Percentiles rank a stretch among this genome's conserved stretches.
Evolutionary conservation across 2,329 filamentous ascomycete genomes (phyloP).

Genomic region (Pseudocercospora fuligena): DNA sequence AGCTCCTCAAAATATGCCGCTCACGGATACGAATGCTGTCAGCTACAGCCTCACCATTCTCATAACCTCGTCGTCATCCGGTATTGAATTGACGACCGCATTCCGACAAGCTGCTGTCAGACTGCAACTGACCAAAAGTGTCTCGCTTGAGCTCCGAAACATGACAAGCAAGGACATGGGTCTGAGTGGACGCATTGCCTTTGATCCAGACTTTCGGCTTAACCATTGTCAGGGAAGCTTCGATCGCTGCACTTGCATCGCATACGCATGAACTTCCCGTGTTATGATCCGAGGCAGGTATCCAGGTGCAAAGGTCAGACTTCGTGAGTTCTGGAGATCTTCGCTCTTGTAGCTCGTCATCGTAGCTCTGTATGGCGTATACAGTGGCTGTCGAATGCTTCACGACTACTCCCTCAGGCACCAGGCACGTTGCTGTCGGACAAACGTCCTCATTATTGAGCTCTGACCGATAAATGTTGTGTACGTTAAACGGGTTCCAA

Average conservation of each 20-base stretch:
- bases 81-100: not conserved
- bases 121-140: not conserved
- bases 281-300: not conserved
- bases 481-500: no score
- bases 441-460: no score
- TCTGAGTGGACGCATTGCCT: not conserved
- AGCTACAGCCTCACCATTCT: not conserved
- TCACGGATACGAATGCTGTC: no score
- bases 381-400: no score
- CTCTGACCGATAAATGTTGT: no score
- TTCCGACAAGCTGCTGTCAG: not conserved
- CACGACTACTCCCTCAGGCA: no score
- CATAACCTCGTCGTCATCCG: not conserved
- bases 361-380: no score
- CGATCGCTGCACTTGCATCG: not conserved
- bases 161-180: not conserved
- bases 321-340: no score
- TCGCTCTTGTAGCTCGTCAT: no score
- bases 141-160: not conserved
- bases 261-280: not conserved
- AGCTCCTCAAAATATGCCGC: no score
- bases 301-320: no score
- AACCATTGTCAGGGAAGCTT: not conserved
- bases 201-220: not conserved
- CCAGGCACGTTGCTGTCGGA: no score